Base-by-base conservation (phyloP, 768 basidiomycete species). In the Collybiopsis confluens region DNA sequence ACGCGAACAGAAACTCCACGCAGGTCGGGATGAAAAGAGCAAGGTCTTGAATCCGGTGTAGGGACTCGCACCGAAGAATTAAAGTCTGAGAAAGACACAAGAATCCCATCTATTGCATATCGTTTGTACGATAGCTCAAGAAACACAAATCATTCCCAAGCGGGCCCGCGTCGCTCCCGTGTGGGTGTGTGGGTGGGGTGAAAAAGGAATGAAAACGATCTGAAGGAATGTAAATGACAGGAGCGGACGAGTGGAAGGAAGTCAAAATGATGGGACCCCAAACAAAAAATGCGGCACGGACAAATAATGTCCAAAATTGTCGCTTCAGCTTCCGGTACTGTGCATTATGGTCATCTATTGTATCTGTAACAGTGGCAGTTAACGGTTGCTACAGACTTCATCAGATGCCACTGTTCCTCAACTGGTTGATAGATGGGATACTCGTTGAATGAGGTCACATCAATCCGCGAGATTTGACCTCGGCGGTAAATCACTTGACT, bases 81-180 rank as follows among this genome's bases (percentile, higher is more conserved):
- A 85, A 69, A 54, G 83, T 80, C 35, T 80, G 70, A 27, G 90
- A 90, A 57, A 91, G 72, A 68, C 89, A 92, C 62, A 82, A 70
- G 55, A 77, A 74, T 70, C 68, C 73, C 77, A 77, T 78, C 52
- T 53, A 53, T 28, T 33, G 28, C 33, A 16, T 52, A 21, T 20
- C 20, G 47, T 49, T 24, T 36, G 1, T 7, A 16, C 18, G 27
- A 24, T 38, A 37, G 5, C 16, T 28, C 10, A 27, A 42, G 38
- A 18, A 6, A 52, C 13, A 6, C 40, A 42, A 27, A 52, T 37
- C 50, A 52, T 52, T 52, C 20, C 50, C 40, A 30, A n/a, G n/a
- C n/a, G 28, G 20, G n/a, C 9, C 9, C 15, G 24, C n/a, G 50
- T 26, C 49, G 9, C 5, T 37, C 4, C 10, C 11, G 11, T n/a